Conservation (phyloP, 1,284 basidiomycete genomes). For the Ganoderma sinense region DNA sequence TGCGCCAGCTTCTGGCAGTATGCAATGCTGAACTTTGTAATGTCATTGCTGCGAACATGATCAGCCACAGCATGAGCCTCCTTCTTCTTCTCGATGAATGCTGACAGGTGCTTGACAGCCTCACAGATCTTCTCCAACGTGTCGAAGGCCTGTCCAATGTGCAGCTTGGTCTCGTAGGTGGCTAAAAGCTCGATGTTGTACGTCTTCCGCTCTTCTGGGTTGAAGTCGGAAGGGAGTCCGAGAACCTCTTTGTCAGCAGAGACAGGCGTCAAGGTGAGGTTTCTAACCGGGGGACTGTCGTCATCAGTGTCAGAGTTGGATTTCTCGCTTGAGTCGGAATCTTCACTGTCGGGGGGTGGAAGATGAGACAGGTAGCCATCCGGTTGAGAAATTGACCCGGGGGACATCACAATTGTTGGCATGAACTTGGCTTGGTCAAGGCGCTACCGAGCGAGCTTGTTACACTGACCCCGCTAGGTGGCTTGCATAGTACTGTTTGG, state of each 20-base stretch:
- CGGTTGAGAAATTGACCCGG: too few species aligned
- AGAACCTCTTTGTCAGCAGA: not conserved
- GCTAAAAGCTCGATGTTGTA: not conserved
- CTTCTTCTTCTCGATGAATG: not conserved
- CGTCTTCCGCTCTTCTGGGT: not conserved
- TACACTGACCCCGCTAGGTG: not conserved
- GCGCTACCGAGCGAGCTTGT: not conserved
- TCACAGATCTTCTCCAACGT: not conserved
- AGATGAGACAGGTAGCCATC: too few species aligned
- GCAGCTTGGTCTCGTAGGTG: not conserved
- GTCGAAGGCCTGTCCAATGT: constrained; percentile 11
- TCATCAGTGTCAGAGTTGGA: not conserved
- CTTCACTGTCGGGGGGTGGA: too few species aligned
- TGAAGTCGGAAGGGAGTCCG: constrained; percentile 11
- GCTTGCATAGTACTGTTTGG: not conserved
- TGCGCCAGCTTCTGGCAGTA: not conserved
- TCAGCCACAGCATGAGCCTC: not conserved
- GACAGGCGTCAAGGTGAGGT: not conserved
- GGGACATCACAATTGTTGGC: not conserved
- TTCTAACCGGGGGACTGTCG: not conserved
- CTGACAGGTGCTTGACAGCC: not conserved
- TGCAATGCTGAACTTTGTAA: not conserved
- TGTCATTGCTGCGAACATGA: not conserved
- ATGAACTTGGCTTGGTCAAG: not conserved
- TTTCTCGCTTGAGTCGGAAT: too few species aligned